Conservation (phyloP, 1,139 yeast genomes). For the Nakaseomyces bracarensis region DNA sequence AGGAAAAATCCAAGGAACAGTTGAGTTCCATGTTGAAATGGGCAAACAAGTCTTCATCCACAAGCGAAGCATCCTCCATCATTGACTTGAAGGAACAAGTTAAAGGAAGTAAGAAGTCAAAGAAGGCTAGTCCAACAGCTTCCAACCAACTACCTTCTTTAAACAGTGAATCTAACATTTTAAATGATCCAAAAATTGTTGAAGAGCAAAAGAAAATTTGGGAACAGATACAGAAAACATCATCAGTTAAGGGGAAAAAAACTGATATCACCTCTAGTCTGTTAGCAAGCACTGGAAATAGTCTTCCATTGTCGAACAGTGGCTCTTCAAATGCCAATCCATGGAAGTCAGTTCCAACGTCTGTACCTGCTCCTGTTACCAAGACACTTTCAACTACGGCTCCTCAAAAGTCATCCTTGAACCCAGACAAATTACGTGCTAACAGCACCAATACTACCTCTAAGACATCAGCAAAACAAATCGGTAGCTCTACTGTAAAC, state of each 20-base stretch:
- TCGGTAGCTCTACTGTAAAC: conserved; percentile 26
- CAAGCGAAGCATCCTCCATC: conserved; percentile 12
- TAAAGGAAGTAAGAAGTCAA: conserved; percentile 11
- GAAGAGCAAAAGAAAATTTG: conserved; percentile 9
- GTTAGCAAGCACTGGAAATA: not conserved
- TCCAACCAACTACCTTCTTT: not conserved
- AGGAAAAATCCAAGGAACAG: conserved; percentile 20
- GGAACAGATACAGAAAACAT: conserved; percentile 8
- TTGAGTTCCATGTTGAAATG: conserved; percentile 26
- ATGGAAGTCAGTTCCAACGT: conserved; percentile 28
- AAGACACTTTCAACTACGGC: conserved; percentile 8
- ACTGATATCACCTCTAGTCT: conserved; percentile 3
- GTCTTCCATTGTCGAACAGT: not conserved
- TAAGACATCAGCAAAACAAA: conserved; percentile 16
- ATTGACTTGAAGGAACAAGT: conserved; percentile 20
- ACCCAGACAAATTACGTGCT: conserved; percentile 22
- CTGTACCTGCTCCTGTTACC: conserved; percentile 11
- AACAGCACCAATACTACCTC: conserved; percentile 14
- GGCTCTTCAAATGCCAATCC: conserved; percentile 10
- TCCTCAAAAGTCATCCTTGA: conserved; percentile 13
- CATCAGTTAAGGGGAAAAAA: conserved; percentile 2
- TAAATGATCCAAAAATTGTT: conserved; percentile 6
- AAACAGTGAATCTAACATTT: not conserved
- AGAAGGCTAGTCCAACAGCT: conserved; percentile 2
- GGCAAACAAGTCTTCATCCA: conserved; percentile 22